Percentiles rank a stretch among this genome's conserved stretches.
Conservation (phyloP, 495 filamentous ascomycete species). For the Penicillium goetzii region DNA sequence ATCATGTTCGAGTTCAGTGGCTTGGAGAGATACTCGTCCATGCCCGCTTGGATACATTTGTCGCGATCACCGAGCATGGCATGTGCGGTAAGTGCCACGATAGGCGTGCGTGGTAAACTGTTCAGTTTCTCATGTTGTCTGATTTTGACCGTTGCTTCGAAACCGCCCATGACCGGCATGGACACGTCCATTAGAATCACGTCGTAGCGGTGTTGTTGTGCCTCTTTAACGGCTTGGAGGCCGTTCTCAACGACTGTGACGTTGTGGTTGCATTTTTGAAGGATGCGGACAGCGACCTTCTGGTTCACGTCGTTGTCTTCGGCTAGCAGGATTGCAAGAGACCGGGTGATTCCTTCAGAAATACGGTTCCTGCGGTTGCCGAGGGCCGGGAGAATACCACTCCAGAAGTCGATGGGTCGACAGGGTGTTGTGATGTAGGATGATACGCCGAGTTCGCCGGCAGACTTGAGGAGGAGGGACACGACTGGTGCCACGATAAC, state of each 20-base stretch:
- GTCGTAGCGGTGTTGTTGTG: conserved; percentile 57
- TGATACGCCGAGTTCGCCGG: conserved; percentile 86
- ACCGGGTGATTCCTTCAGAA: conserved; percentile 81
- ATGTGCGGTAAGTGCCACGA: conserved; percentile 81
- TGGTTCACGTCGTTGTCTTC: conserved; percentile 84
- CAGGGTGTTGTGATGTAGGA: conserved; percentile 96
- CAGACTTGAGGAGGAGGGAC: conserved; percentile 83
- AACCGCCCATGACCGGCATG: conserved; percentile 83
- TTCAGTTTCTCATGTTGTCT: conserved; percentile 60
- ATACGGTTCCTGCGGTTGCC: conserved; percentile 84
- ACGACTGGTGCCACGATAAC: conserved; percentile 85
- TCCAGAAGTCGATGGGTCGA: conserved; percentile 85
- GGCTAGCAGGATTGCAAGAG: conserved; percentile 85
- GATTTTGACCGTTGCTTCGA: conserved; percentile 72
- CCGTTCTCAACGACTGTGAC: conserved; percentile 76
- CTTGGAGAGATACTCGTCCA: conserved; percentile 85
- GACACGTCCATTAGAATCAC: conserved; percentile 91
- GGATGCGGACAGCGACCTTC: conserved; percentile 74
- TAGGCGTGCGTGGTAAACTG: conserved; percentile 59
- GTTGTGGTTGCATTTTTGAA: conserved; percentile 74
- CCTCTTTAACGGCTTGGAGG: conserved; percentile 72
- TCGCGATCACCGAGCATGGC: conserved; percentile 82
- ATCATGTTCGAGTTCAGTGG: conserved; percentile 70
- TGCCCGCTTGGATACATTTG: conserved; percentile 74
- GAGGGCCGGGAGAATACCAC: conserved; percentile 89